A percentile compares a stretch with the other conserved stretches of the same genome.
Evolutionary conservation across 345 rosid species (phyloP).

Genomic region (Ceriops tagal): DNA sequence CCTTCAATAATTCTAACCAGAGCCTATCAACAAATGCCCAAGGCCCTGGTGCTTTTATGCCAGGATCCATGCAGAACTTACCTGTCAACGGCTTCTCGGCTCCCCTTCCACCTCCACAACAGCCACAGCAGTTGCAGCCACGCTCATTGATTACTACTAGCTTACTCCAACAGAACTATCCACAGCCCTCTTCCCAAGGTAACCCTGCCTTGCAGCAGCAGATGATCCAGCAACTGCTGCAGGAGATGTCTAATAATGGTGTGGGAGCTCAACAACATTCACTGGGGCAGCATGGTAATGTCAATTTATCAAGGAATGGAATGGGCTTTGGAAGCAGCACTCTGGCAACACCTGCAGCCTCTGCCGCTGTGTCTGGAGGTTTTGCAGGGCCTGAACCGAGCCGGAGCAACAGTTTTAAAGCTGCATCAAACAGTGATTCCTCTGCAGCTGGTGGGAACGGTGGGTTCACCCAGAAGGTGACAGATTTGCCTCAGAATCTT

Average conservation of each 20-base stretch:
- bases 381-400: conserved; percentile 43
- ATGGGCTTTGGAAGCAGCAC: conserved; percentile 39
- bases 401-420: conserved; percentile 63
- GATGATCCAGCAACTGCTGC: conserved; percentile 77
- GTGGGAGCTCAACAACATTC: conserved; percentile 49
- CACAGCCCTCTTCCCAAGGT: conserved; percentile 45
- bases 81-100: conserved; percentile 45
- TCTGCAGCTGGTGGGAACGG: conserved; percentile 45
- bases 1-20: conserved; percentile 51
- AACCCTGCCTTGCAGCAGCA: conserved; percentile 69
- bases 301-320: conserved; percentile 33
- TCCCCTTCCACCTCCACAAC: conserved; percentile 45
- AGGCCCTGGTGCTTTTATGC: conserved; percentile 43
- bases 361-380: conserved; percentile 41
- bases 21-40: conserved; percentile 63
- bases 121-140: conserved; percentile 52
- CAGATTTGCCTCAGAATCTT: conserved; percentile 47
- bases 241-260: conserved; percentile 58
- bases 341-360: conserved; percentile 32
- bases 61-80: conserved; percentile 61
- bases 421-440: conserved; percentile 53
- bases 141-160: conserved; percentile 39
- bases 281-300: conserved; percentile 40
- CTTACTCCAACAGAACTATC: conserved; percentile 50
- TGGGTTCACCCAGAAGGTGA: conserved; percentile 41